These are phyloP conservation scores for Naematelia encephala DNA, from an alignment of 768 basidiomycete species.

Conservation along the genomic window DNA sequence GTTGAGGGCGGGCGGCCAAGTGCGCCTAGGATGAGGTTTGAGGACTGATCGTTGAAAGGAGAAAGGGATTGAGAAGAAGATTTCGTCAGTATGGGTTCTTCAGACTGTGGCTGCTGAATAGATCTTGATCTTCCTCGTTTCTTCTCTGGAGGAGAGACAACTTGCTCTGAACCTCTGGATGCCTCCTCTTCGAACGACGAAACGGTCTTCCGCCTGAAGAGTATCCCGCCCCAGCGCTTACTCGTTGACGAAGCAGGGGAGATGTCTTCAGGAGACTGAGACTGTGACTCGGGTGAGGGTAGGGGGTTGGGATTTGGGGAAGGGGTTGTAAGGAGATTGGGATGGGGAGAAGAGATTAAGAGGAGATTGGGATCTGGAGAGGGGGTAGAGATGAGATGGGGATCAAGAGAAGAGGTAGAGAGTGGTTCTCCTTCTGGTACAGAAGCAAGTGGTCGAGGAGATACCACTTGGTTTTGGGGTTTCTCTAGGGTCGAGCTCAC, in stretches of 20 bases:
- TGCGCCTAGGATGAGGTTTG: constrained; percentile 17
- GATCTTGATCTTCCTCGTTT: background rate
- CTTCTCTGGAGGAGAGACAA: background rate
- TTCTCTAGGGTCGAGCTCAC: background rate
- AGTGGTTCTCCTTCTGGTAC: constrained; percentile 2
- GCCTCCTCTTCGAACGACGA: background rate
- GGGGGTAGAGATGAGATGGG: background rate
- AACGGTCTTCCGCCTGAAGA: background rate
- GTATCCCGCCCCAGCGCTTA: background rate
- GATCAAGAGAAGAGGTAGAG: background rate
- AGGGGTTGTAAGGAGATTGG: background rate
- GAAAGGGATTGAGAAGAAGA: background rate
- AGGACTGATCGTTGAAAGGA: constrained; percentile 14
- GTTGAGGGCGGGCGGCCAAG: constrained; percentile 2
- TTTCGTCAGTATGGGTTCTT: background rate
- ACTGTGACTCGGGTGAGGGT: background rate
- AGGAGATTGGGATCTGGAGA: background rate
- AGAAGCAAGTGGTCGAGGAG: constrained; percentile 1
- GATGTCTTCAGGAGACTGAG: background rate
- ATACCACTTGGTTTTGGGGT: background rate
- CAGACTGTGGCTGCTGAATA: constrained; percentile 1
- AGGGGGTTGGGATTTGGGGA: background rate
- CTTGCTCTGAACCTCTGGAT: background rate
- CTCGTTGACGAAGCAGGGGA: background rate
- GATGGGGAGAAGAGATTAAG: background rate